Conservation (phyloP, 305 asterid genomes). For the Fraxinus baroniana region DNA sequence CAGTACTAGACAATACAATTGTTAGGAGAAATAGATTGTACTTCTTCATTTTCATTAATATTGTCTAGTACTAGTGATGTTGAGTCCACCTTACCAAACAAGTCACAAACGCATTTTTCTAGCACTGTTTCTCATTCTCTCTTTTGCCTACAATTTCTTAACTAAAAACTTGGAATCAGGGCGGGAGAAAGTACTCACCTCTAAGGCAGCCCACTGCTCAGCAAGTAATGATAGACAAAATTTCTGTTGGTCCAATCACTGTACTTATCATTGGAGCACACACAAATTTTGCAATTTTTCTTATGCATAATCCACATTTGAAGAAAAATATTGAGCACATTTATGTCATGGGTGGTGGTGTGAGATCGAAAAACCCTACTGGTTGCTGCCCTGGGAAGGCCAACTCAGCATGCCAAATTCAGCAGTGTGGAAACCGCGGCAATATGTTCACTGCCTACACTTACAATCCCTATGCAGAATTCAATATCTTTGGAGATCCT, state of each 20-base stretch:
- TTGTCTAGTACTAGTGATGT: neutral
- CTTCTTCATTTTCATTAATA: neutral
- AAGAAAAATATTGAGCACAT: conserved; percentile 66
- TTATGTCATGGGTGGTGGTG: conserved; percentile 83
- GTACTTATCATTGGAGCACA: conserved; percentile 52
- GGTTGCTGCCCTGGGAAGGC: conserved; percentile 63
- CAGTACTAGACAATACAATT: neutral
- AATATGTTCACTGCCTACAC: conserved; percentile 60
- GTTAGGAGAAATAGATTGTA: neutral
- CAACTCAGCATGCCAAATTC: conserved; percentile 44
- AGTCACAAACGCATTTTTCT: neutral
- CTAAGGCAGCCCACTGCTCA: conserved; percentile 74
- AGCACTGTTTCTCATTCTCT: neutral
- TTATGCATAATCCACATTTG: conserved; percentile 69
- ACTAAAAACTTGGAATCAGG: conserved; percentile 37
- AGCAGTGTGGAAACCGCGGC: conserved; percentile 67
- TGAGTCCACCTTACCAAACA: neutral
- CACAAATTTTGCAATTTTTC: conserved; percentile 66
- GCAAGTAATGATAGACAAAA: conserved; percentile 61
- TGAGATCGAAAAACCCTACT: conserved; percentile 64
- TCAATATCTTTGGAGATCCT: conserved; percentile 82
- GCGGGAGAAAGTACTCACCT: conserved; percentile 65
- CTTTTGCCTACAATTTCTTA: neutral
- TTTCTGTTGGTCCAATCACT: conserved; percentile 67
- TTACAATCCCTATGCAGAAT: conserved; percentile 77